Base-by-base conservation (phyloP, 345 rosid species). In the Viola odorata region DNA sequence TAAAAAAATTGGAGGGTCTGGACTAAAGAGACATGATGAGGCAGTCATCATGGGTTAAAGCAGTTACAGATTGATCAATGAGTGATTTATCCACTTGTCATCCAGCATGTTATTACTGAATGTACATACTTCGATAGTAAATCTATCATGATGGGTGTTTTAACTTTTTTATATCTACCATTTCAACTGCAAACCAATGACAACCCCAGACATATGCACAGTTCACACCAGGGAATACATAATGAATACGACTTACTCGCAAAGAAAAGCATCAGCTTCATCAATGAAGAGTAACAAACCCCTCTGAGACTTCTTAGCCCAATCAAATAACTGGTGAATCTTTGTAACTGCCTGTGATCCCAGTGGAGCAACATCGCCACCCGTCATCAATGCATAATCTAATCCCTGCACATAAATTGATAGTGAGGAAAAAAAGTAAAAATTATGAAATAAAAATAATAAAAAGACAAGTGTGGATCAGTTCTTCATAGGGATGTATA, bases 311-410 rank as follows among this genome's bases (percentile, higher is more conserved):
- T 94, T 94, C 85, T 86, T 90, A 67, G 92, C 75, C 99, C 97
- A 94, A 75, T 94, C 96, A 63, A 94, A 94, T 64, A 90, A 69
- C 74, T 90, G 97, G 75, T 94, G 97, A 74, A 90, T 94, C 84
- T 94, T 94, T 3, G 97, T 94, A 69, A 90, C 99, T 59, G 99
- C 99, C 79, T 94, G 97, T 50, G 99, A 72, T 70, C 97, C 99
- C 68, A 94, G 78, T 4, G 99, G 99, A 63, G 97, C 96, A 66
- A 94, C 96, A 83, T 94, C 97, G 48, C 97, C 97, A 45, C 97
- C 99, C 0, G 97, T 94, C 99, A 94, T 94, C 88, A 94, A 78
- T 9, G 99, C 99, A 80, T 94, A 94, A 72, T 90, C 99, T 64
- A 94, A 78, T 50, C 99, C 99, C 99, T 94, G 79, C 70, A 70